Conservation (phyloP, 2,329 filamentous ascomycete genomes). For the Ceratocystis lukuohia region DNA sequence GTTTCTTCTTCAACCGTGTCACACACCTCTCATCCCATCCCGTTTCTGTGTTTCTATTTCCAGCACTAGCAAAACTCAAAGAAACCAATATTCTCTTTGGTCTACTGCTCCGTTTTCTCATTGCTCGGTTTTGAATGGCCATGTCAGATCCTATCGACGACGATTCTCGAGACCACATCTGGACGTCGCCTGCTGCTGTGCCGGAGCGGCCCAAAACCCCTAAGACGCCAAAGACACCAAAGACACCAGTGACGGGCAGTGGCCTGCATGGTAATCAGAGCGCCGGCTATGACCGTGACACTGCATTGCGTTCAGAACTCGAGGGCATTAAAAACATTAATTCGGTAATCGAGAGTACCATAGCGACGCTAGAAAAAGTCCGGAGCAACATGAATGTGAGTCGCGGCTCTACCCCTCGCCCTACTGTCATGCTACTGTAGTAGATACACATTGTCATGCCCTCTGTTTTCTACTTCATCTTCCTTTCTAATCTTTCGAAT, state of each 20-base stretch:
- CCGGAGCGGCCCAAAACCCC: constrained; percentile 32
- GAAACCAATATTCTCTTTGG: no score
- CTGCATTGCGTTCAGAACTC: constrained; percentile 62
- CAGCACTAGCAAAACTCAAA: no score
- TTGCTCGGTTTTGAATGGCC: not conserved
- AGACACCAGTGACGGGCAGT: constrained; percentile 31
- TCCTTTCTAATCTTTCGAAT: not conserved
- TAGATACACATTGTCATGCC: not conserved
- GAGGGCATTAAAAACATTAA: constrained; percentile 79
- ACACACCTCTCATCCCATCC: not conserved
- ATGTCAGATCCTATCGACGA: constrained; percentile 36
- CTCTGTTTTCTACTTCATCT: not conserved
- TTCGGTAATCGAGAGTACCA: constrained; percentile 66
- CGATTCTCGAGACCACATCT: constrained; percentile 34
- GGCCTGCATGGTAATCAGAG: constrained; percentile 27
- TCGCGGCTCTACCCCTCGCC: not conserved
- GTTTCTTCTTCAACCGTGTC: not conserved
- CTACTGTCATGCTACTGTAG: no score
- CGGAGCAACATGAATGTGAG: constrained; percentile 65
- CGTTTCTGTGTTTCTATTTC: not conserved
- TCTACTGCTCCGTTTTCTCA: not conserved
- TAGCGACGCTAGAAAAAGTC: constrained; percentile 56
- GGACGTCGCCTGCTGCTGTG: constrained; percentile 31
- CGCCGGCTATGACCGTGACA: constrained; percentile 39
- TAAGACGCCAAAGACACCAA: constrained; percentile 37